A percentile compares a stretch with the other conserved stretches of the same genome.
Evolutionary conservation across 1,284 basidiomycete genomes (phyloP).

Genomic region (Papiliotrema terrestris): DNA sequence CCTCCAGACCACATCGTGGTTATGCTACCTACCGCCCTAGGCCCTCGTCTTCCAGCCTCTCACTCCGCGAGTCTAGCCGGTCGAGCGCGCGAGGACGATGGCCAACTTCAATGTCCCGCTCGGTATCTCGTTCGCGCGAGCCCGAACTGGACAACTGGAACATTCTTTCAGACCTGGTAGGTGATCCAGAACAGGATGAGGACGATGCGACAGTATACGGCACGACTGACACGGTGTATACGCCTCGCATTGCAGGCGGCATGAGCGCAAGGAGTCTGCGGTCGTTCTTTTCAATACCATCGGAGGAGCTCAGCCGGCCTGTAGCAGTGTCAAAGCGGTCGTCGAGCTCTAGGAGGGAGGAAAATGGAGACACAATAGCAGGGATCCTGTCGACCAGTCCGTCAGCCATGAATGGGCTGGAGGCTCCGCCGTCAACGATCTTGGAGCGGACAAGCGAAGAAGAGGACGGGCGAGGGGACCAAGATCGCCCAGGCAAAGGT

Average conservation of each 20-base stretch:
- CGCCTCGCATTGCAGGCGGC: neutral
- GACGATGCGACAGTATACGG: neutral
- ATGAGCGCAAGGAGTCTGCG: neutral
- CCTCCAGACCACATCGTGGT: neutral
- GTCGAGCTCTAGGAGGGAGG: neutral
- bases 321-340: neutral
- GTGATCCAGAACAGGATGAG: constrained; percentile 9
- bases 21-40: neutral
- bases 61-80: neutral
- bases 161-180: constrained; percentile 28
- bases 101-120: neutral
- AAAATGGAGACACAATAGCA: neutral
- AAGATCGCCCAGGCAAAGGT: too few species aligned
- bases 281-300: neutral
- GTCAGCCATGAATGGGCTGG: neutral
- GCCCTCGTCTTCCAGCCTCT: neutral
- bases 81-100: neutral
- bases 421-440: neutral
- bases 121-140: neutral
- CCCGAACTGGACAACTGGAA: constrained; percentile 33
- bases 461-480: neutral
- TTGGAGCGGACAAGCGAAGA: neutral
- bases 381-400: constrained; percentile 5
- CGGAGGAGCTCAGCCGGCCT: neutral
- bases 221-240: neutral